These are phyloP conservation scores for Lathyrus tuberosus DNA, from an alignment of 306 rosid genomes.

Conservation along the genomic window DNA sequence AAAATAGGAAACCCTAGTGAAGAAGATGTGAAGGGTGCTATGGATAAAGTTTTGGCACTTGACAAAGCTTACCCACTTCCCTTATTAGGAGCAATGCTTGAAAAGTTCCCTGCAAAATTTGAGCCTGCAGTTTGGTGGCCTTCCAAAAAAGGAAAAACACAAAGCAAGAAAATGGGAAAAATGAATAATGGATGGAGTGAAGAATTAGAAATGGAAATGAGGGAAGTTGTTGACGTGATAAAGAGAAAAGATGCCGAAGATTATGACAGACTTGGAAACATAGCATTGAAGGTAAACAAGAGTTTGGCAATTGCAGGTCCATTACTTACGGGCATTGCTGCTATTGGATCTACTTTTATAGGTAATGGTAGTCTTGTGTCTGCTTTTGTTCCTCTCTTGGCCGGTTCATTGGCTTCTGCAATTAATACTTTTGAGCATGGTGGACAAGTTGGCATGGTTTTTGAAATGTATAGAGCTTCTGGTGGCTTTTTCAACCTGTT, in stretches of 20 bases:
- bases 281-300: slow-evolving; percentile 63
- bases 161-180: neutral
- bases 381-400: slow-evolving; percentile 48
- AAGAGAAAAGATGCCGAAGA: slow-evolving; percentile 66
- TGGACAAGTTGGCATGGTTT: slow-evolving; percentile 74
- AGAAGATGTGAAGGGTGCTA: slow-evolving; percentile 51
- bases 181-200: slow-evolving; percentile 62
- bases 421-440: slow-evolving; percentile 66
- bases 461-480: slow-evolving; percentile 66
- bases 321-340: slow-evolving; percentile 70
- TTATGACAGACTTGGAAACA: slow-evolving; percentile 66
- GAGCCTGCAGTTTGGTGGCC: slow-evolving; percentile 93
- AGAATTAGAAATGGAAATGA: slow-evolving; percentile 58
- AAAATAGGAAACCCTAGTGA: slow-evolving; percentile 38
- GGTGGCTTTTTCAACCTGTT: slow-evolving; percentile 58
- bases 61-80: slow-evolving; percentile 90
- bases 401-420: slow-evolving; percentile 58
- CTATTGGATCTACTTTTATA: slow-evolving; percentile 52
- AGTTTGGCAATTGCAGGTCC: slow-evolving; percentile 68
- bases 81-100: slow-evolving; percentile 71
- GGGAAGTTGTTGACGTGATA: slow-evolving; percentile 55
- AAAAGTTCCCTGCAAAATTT: slow-evolving; percentile 60
- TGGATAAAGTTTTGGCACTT: slow-evolving; percentile 62
- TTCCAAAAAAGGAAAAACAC: neutral
- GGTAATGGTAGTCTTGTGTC: slow-evolving; percentile 43